Evolutionary conservation across 345 rosid genomes (phyloP).

Genomic region (Mercurialis annua): DNA sequence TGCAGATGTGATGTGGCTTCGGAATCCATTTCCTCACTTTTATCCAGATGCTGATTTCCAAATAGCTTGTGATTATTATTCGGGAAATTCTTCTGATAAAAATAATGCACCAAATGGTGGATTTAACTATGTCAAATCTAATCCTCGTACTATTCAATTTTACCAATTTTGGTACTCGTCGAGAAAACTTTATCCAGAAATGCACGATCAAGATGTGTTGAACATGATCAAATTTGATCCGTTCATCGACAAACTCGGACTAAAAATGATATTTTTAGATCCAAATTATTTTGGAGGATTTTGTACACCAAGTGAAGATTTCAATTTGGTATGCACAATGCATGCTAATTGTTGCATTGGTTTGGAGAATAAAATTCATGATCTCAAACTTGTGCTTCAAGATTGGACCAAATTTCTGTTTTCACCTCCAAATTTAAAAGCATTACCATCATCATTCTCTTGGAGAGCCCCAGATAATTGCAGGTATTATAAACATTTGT

Average conservation of each 20-base stretch:
- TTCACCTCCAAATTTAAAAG: slow-evolving; percentile 18
- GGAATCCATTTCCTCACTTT: slow-evolving; percentile 66
- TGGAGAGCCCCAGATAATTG: slow-evolving; percentile 71
- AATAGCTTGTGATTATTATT: slow-evolving; percentile 66
- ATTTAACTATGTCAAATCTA: slow-evolving; percentile 59
- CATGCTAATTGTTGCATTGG: slow-evolving; percentile 87
- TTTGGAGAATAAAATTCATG: slow-evolving; percentile 49
- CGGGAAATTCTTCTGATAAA: slow-evolving; percentile 37
- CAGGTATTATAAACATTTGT: no score
- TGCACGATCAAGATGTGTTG: slow-evolving; percentile 78
- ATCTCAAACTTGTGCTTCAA: slow-evolving; percentile 50
- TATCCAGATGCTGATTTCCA: slow-evolving; percentile 62
- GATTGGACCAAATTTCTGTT: slow-evolving; percentile 57
- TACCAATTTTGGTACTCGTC: slow-evolving; percentile 70
- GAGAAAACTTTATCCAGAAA: slow-evolving; percentile 39
- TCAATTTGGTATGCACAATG: slow-evolving; percentile 66
- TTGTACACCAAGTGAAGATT: slow-evolving; percentile 53
- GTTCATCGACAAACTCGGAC: slow-evolving; percentile 30
- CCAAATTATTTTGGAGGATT: slow-evolving; percentile 71
- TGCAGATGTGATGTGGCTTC: slow-evolving; percentile 79
- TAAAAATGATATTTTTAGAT: slow-evolving; percentile 56
- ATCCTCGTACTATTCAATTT: slow-evolving; percentile 44
- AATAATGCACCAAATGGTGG: slow-evolving; percentile 66
- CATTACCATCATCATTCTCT: slow-evolving; percentile 10
- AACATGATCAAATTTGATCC: slow-evolving; percentile 52